Evolutionary conservation across 352 stramenopile species (phyloP), one percentile per base, ranked within the genome.

Genomic region (Phytophthora ramorum): DNA sequence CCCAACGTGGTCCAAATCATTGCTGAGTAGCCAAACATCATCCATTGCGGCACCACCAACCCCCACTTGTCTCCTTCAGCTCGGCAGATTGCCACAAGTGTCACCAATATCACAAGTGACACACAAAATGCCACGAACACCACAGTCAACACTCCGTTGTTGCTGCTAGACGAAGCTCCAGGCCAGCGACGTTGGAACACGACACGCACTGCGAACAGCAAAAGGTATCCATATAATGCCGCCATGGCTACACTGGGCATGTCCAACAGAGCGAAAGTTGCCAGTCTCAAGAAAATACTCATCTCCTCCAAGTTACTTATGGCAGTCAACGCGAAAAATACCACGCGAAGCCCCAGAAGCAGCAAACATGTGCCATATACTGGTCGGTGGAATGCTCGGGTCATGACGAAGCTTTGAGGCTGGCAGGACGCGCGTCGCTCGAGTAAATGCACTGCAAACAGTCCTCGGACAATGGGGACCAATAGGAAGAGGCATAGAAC

Each of bases 251-350:
- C 71, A 48, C 53, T 75, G 13, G 75, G 69, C 58, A 75, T 63
- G 37, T 79, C 69, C 47, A 79, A 40, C 54, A 83, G 54, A 69
- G 69, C 80, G 22, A 72, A 83, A 35, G 57, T 65, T 13, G 41
- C 37, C 30, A 69, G 12, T 58, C 58, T 66, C 9, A 50, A 17
- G 22, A 7, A 13, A 34, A 52, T 3, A 8, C 41, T 35, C 40
- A 32, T 57, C 2, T 49, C 0, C 5, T 62, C 17, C 26, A 28
- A 2, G 19, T 52, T 26, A 43, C 43, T 28, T 32, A 22, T 46
- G 41, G 43, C 34, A 34, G 22, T 56, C 4, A 79, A 16, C 10
- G 47, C 24, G 26, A 71, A 72, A 44, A 79, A 75, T 5, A 24
- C 43, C 14, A 58, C 30, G 2, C 75, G 72, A 49, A 83, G 66